Evolutionary conservation across 2,329 filamentous ascomycete genomes (phyloP).

Genomic region (Ceratocystis colombiana): DNA sequence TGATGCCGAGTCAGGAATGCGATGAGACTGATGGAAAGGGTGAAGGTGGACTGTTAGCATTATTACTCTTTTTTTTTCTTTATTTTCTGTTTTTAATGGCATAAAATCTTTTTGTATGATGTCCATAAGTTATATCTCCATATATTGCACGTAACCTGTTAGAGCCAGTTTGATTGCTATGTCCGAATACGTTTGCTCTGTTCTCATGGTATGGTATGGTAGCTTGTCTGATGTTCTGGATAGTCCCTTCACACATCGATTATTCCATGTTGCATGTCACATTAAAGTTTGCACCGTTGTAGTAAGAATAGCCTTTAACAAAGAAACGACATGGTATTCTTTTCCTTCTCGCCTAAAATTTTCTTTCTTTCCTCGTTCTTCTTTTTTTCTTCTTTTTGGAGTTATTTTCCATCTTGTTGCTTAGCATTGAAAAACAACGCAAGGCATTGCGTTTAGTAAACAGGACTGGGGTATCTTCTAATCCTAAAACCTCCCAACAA

Average conservation of each 20-base stretch:
- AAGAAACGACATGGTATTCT: neutral
- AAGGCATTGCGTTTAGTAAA: neutral
- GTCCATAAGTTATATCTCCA: neutral
- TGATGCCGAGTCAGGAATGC: conserved; percentile 20
- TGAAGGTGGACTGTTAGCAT: neutral
- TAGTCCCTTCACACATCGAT: too few relatives aligned
- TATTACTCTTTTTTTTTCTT: neutral
- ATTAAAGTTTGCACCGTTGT: too few relatives aligned
- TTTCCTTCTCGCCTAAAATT: neutral
- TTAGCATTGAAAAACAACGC: neutral
- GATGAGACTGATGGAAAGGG: neutral
- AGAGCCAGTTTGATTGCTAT: too few relatives aligned
- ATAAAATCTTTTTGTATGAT: neutral
- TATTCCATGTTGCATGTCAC: too few relatives aligned
- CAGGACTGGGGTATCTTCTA: neutral
- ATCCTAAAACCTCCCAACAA: conserved; percentile 1
- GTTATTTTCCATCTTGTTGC: conserved; percentile 9
- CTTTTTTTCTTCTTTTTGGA: neutral
- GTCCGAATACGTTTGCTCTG: too few relatives aligned
- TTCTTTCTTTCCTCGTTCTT: neutral
- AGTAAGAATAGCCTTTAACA: neutral
- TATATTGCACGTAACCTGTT: too few relatives aligned
- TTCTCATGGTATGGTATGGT: too few relatives aligned
- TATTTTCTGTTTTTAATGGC: neutral
- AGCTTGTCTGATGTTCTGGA: too few relatives aligned